A percentile compares a stretch with the other conserved stretches of the same genome.
These are phyloP conservation scores for Lipomyces lipofer DNA, from an alignment of 805 yeast species.

Conservation along the genomic window DNA sequence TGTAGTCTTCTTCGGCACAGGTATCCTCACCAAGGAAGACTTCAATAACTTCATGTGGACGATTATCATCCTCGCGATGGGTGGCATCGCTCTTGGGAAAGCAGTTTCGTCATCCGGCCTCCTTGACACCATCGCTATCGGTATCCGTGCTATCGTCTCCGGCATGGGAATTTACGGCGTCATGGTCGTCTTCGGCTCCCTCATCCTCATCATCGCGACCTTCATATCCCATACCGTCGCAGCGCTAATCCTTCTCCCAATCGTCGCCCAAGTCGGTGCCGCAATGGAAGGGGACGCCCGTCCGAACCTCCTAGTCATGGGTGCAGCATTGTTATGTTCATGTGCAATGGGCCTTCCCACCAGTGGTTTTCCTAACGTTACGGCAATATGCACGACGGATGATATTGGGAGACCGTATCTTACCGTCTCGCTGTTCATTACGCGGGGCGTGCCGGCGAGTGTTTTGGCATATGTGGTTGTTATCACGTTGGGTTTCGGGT, in stretches of 20 bases:
- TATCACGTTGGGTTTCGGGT: conserved; percentile 73
- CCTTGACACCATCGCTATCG: conserved; percentile 70
- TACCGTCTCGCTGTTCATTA: conserved; percentile 81
- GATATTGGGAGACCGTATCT: conserved; percentile 89
- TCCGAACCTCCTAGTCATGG: conserved; percentile 75
- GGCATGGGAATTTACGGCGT: conserved; percentile 72
- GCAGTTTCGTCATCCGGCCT: conserved; percentile 92
- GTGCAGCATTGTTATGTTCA: conserved; percentile 70
- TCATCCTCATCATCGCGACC: conserved; percentile 83
- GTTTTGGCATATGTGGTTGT: conserved; percentile 70
- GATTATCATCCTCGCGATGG: conserved; percentile 94
- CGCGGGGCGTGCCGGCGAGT: conserved; percentile 88
- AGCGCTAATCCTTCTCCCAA: conserved; percentile 86
- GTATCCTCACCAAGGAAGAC: conserved; percentile 81
- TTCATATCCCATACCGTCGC: conserved; percentile 97
- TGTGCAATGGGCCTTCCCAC: conserved; percentile 98
- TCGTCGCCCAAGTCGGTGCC: conserved; percentile 87
- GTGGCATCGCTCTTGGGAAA: conserved; percentile 93
- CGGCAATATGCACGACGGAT: conserved; percentile 93
- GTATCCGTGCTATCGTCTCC: conserved; percentile 65
- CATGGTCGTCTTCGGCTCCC: conserved; percentile 73
- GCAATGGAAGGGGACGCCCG: conserved; percentile 58
- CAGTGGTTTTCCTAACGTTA: conserved; percentile 95
- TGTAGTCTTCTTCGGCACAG: conserved; percentile 89
- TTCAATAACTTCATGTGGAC: conserved; percentile 97